Evolutionary conservation across 208 protist species (phyloP).

Genomic region (Trypanosoma scelopori): DNA sequence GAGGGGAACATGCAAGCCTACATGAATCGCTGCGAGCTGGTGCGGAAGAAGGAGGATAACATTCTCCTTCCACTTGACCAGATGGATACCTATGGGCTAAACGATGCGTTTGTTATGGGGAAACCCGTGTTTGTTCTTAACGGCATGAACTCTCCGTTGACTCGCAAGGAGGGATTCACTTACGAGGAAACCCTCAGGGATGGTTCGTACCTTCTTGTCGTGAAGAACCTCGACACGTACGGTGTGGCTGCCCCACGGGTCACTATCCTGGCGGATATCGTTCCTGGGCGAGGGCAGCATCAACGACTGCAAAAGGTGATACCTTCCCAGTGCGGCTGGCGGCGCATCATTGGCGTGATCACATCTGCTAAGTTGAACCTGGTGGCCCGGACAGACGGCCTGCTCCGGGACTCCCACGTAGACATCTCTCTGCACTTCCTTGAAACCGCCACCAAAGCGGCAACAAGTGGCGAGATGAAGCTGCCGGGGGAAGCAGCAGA

Average conservation of each 20-base stretch:
- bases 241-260: constrained; percentile 63
- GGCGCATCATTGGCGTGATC: constrained; percentile 54
- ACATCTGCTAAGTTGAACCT: constrained; percentile 40
- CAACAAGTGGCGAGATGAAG: background rate
- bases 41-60: constrained; percentile 65
- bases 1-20: constrained; percentile 61
- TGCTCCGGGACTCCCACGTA: constrained; percentile 70
- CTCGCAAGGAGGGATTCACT: constrained; percentile 42
- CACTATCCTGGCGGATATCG: constrained; percentile 37
- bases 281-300: constrained; percentile 37
- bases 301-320: constrained; percentile 40
- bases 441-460: background rate
- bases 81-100: constrained; percentile 39
- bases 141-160: constrained; percentile 42
- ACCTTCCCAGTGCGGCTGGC: constrained; percentile 63
- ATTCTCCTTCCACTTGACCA: constrained; percentile 68
- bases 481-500: constrained; percentile 4
- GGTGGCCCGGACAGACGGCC: constrained; percentile 42
- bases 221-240: constrained; percentile 82
- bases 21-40: constrained; percentile 72
- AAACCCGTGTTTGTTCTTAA: constrained; percentile 53
- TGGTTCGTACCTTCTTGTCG: constrained; percentile 68
- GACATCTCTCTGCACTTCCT: constrained; percentile 59
- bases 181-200: constrained; percentile 46
- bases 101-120: constrained; percentile 44